Base-by-base conservation (phyloP, 768 basidiomycete species). In the Auricularia auricula-judae region DNA sequence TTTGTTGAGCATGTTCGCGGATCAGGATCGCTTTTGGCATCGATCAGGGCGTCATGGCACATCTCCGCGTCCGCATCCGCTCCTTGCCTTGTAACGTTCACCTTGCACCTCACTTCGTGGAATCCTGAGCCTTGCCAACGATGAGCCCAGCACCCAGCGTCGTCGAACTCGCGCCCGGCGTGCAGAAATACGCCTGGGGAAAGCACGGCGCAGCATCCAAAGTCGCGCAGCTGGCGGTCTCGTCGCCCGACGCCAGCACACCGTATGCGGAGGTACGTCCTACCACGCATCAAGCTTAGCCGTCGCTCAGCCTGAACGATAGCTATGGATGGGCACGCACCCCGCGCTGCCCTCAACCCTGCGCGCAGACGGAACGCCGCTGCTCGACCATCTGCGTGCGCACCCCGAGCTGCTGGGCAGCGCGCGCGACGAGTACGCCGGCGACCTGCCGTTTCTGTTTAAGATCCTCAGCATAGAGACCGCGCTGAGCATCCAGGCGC, bases 271-370 rank as follows among this genome's bases (percentile, higher is more conserved):
- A 99, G 86, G n/a, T n/a, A n/a, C n/a, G n/a, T n/a, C n/a, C n/a
- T n/a, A n/a, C n/a, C n/a, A n/a, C n/a, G n/a, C n/a, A n/a, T n/a
- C n/a, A n/a, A n/a, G n/a, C n/a, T n/a, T n/a, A n/a, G n/a, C n/a
- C n/a, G n/a, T n/a, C n/a, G 4, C 21, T 51, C 60, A 36, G 51
- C 1, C 54, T 58, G 65, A 66, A 70, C 16, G 33, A 63, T 72
- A 98, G 94, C 79, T 99, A 54, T 99, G 97, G 97, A 98, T 98
- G 96, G 97, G 97, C 10, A 98, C 97, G 0, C 97, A 98, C 70
- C 82, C 90, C 2, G 89, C 79, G 42, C 81, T 86, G 7, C 88
- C 88, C 0, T 87, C 88, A 4, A 75, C 74, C 5, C 72, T 84
- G 21, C 72, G 76, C 65, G 66, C 68, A 18, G 65, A 78, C 11